These are phyloP conservation scores for Verticillium klebahnii DNA, from an alignment of 2,329 filamentous ascomycete species.

Conservation along the genomic window DNA sequence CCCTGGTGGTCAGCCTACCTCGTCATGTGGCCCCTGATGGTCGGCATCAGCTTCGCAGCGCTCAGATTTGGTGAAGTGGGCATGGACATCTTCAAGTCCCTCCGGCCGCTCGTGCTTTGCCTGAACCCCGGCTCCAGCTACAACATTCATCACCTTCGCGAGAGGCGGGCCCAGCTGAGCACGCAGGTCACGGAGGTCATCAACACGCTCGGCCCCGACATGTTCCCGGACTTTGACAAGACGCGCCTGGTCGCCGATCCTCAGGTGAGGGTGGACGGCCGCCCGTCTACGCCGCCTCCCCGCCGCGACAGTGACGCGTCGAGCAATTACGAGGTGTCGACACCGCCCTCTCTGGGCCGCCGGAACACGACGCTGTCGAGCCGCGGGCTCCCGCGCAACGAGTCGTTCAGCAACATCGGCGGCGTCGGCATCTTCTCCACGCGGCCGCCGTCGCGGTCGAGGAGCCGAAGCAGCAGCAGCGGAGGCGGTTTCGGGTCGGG, in stretches of 20 bases:
- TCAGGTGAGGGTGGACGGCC: slow-evolving; percentile 29
- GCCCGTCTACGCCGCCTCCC: slow-evolving; percentile 15
- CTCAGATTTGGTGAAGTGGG: slow-evolving; percentile 95
- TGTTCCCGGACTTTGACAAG: slow-evolving; percentile 94
- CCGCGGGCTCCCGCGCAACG: slow-evolving; percentile 69
- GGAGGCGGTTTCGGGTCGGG: slow-evolving; percentile 57
- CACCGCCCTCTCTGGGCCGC: slow-evolving; percentile 34
- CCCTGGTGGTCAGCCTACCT: slow-evolving; percentile 74
- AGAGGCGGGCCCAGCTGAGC: slow-evolving; percentile 68
- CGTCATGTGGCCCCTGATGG: slow-evolving; percentile 75
- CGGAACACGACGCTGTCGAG: slow-evolving; percentile 51
- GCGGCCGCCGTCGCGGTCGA: slow-evolving; percentile 74
- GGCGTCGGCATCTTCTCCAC: slow-evolving; percentile 88
- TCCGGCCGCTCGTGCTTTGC: slow-evolving; percentile 80
- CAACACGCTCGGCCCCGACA: slow-evolving; percentile 90
- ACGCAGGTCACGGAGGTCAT: slow-evolving; percentile 84
- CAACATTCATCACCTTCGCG: slow-evolving; percentile 73
- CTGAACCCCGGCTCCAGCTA: slow-evolving; percentile 81
- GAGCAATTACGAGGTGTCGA: slow-evolving; percentile 31
- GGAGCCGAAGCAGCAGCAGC: slow-evolving; percentile 64
- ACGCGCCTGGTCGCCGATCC: slow-evolving; percentile 63
- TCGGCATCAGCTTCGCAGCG: slow-evolving; percentile 84
- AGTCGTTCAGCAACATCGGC: slow-evolving; percentile 88
- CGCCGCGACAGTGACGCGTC: slow-evolving; percentile 48
- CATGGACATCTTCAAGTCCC: slow-evolving; percentile 96